Conservation (phyloP, 2,329 filamentous ascomycete species). For the Tolypocladium tundrense region DNA sequence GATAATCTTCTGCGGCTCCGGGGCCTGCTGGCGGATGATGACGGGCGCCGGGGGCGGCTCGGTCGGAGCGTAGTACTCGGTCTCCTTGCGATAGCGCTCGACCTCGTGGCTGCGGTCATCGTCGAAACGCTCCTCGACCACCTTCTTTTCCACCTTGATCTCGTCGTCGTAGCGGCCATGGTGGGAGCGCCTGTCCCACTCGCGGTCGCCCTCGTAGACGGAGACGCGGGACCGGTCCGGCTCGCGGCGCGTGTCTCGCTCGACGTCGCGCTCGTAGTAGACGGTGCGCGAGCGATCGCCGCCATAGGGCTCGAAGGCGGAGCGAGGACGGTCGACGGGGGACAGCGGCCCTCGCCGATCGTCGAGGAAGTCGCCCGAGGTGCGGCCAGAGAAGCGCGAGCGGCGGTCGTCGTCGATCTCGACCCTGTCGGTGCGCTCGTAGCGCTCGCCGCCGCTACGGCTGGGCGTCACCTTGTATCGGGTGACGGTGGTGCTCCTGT, state of each 20-base stretch:
- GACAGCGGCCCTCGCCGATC: slow-evolving; percentile 29
- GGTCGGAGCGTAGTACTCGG: slow-evolving; percentile 48
- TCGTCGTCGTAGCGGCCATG: slow-evolving; percentile 38
- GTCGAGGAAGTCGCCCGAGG: slow-evolving; percentile 30
- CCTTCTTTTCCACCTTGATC: slow-evolving; percentile 42
- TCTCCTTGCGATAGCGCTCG: slow-evolving; percentile 51
- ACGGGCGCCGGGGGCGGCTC: slow-evolving; percentile 40
- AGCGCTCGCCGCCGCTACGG: slow-evolving; percentile 27
- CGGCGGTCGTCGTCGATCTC: slow-evolving; percentile 36
- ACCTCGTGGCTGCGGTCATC: slow-evolving; percentile 37
- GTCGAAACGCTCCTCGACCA: slow-evolving; percentile 35
- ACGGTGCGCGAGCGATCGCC: slow-evolving; percentile 26
- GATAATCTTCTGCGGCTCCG: slow-evolving; percentile 49
- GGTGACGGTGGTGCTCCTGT: slow-evolving; percentile 37
- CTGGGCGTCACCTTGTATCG: slow-evolving; percentile 40
- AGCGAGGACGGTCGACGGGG: slow-evolving; percentile 39
- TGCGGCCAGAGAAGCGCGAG: slow-evolving; percentile 32
- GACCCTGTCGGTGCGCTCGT: slow-evolving; percentile 27
- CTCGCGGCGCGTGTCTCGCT: slow-evolving; percentile 20
- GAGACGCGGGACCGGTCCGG: slow-evolving; percentile 19
- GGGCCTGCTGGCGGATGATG: slow-evolving; percentile 44
- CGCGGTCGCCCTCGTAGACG: slow-evolving; percentile 30
- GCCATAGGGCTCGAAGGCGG: slow-evolving; percentile 32
- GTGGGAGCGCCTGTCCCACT: slow-evolving; percentile 32
- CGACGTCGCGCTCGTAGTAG: slow-evolving; percentile 36